Conservation (phyloP, 225 moss, liverwort and hornwort genomes). For the Physcomitrium patens region DNA sequence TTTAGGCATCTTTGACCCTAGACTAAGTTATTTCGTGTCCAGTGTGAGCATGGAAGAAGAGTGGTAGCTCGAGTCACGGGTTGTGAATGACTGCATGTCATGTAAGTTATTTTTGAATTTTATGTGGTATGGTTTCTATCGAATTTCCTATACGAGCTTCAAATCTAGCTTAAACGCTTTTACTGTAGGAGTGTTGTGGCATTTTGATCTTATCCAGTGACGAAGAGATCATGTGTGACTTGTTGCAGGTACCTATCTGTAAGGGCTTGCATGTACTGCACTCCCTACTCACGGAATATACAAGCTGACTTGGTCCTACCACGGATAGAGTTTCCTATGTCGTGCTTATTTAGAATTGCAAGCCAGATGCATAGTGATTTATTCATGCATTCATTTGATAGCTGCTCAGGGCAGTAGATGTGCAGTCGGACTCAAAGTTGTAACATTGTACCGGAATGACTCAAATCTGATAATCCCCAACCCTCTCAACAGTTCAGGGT, state of each 20-base stretch:
- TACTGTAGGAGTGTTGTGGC: background rate
- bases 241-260: constrained; percentile 15
- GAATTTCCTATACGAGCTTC: background rate
- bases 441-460: background rate
- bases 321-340: background rate
- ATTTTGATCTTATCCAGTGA: background rate
- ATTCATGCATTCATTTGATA: constrained; percentile 3
- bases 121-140: background rate
- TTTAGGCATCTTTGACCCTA: background rate
- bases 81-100: no score
- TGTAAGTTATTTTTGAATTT: background rate
- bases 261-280: constrained; percentile 11
- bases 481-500: background rate
- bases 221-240: constrained; percentile 4
- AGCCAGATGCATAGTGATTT: constrained; percentile 3
- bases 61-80: background rate
- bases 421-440: background rate
- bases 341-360: background rate
- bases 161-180: background rate
- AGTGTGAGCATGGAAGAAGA: background rate
- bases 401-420: background rate
- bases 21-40: background rate
- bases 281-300: background rate
- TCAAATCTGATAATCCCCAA: background rate
- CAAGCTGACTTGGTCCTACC: constrained; percentile 16